Conservation (phyloP, 768 basidiomycete species). For the Mycena maculata region DNA sequence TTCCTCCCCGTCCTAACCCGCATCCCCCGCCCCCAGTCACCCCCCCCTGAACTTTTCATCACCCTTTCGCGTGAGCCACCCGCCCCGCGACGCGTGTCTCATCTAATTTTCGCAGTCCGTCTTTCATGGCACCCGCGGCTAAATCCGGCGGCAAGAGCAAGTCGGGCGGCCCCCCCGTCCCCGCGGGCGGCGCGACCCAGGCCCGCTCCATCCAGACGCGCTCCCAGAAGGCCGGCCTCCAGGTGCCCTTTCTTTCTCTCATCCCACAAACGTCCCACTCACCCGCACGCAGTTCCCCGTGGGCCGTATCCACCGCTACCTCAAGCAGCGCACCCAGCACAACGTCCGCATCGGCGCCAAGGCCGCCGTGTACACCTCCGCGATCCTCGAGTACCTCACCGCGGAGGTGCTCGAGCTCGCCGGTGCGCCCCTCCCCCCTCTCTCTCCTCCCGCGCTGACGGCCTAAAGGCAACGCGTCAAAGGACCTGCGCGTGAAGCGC, state of each 20-base stretch:
- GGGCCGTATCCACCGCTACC: slow-evolving; percentile 96
- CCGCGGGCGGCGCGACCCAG: slow-evolving; percentile 44
- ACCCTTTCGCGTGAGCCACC: slow-evolving; percentile 26
- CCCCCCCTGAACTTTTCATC: slow-evolving; percentile 26
- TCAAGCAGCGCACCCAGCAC: slow-evolving; percentile 92
- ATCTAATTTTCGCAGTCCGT: neutral
- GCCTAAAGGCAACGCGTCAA: slow-evolving; percentile 88
- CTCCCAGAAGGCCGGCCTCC: slow-evolving; percentile 89
- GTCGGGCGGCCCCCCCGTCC: slow-evolving; percentile 54
- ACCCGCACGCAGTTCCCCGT: slow-evolving; percentile 82
- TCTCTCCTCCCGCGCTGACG: neutral
- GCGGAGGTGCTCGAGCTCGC: slow-evolving; percentile 97
- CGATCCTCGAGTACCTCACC: slow-evolving; percentile 95
- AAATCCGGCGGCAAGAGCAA: slow-evolving; percentile 75
- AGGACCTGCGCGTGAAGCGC: slow-evolving; percentile 96
- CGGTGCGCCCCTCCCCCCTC: slow-evolving; percentile 61
- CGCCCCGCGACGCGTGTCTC: slow-evolving; percentile 20
- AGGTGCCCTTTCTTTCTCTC: slow-evolving; percentile 62
- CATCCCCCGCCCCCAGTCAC: no score
- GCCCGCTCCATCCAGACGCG: slow-evolving; percentile 67
- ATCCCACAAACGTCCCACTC: neutral
- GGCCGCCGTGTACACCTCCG: slow-evolving; percentile 96
- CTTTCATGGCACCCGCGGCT: slow-evolving; percentile 51
- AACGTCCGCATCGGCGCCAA: slow-evolving; percentile 98
- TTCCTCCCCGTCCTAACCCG: no score